phyloP scores from a whole-genome alignment of 345 rosid genomes.

The Ailanthus altissimus region DNA sequence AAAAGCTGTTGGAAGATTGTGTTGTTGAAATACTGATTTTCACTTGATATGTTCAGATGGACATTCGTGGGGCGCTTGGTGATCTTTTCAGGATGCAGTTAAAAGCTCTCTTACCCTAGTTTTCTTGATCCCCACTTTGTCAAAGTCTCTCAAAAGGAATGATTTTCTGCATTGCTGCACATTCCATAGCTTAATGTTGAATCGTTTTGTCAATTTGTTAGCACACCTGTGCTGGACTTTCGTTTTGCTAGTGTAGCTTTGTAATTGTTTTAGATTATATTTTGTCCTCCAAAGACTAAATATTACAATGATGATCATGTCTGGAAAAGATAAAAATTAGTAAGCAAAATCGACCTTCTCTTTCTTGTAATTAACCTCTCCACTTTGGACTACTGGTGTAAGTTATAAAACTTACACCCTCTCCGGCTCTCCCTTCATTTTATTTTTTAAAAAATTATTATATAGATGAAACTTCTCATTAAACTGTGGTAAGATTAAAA shows the following conservation, averaged over 20 bases:
- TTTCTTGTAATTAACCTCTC: slow-evolving; percentile 13
- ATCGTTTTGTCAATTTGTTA: not conserved
- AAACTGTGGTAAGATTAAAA: too few species aligned
- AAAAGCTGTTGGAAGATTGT: not conserved
- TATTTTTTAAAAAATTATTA: too few species aligned
- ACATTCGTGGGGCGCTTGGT: slow-evolving; percentile 85
- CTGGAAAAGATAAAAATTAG: not conserved
- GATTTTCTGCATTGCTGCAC: slow-evolving; percentile 26
- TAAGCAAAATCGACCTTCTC: not conserved
- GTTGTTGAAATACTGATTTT: not conserved
- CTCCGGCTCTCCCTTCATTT: too few species aligned
- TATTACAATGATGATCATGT: not conserved
- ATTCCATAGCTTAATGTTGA: slow-evolving; percentile 6
- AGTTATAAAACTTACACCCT: slow-evolving; percentile 20
- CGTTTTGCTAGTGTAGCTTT: slow-evolving; percentile 10
- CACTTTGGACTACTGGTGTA: not conserved
- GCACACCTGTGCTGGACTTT: not conserved
- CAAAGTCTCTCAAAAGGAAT: slow-evolving; percentile 15
- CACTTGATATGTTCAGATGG: slow-evolving; percentile 59
- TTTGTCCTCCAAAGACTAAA: not conserved
- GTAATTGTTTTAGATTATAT: not conserved
- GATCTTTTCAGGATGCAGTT: slow-evolving; percentile 84
- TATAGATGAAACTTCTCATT: too few species aligned
- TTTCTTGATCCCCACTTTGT: slow-evolving; percentile 9
- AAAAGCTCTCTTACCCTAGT: slow-evolving; percentile 70